Percentiles rank a stretch among this genome's conserved stretches.
Conservation (phyloP, 163 green algal genomes). For the Scenedesmus sp. region DNA sequence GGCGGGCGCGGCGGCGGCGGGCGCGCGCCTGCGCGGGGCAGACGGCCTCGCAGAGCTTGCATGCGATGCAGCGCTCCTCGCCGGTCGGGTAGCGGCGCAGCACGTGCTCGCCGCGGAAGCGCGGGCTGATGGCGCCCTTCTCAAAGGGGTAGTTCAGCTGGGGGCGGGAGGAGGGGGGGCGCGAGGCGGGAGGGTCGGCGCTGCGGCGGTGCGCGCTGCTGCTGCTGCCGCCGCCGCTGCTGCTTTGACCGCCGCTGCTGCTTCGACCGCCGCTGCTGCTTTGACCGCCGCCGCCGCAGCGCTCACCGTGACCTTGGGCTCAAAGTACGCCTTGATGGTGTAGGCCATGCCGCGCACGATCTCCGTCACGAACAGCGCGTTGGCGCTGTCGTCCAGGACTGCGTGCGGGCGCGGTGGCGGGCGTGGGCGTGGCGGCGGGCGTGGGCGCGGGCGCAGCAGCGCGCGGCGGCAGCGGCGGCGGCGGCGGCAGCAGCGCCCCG, state of each 20-base stretch:
- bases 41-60: constrained; percentile 99
- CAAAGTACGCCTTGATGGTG: constrained; percentile 97
- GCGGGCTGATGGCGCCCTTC: constrained; percentile 93
- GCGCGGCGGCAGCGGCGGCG: too few species aligned
- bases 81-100: constrained; percentile 96
- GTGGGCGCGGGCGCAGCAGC: not conserved
- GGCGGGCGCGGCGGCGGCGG: not conserved
- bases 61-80: constrained; percentile 99
- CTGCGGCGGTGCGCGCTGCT: not conserved
- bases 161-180: not conserved
- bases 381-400: constrained; percentile 63
- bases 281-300: not conserved
- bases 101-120: constrained; percentile 97
- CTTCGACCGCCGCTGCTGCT: not conserved
- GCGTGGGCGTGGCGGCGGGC: not conserved
- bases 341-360: constrained; percentile 89
- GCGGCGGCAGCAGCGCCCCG: not conserved
- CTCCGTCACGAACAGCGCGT: constrained; percentile 94
- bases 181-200: not conserved
- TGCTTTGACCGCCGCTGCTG: not conserved
- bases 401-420: not conserved
- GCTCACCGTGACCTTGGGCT: constrained; percentile 94
- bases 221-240: not conserved
- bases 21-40: constrained; percentile 42
- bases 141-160: constrained; percentile 99